Conservation (phyloP, 2,329 filamentous ascomycete genomes). For the Sclerotinia nivalis region DNA sequence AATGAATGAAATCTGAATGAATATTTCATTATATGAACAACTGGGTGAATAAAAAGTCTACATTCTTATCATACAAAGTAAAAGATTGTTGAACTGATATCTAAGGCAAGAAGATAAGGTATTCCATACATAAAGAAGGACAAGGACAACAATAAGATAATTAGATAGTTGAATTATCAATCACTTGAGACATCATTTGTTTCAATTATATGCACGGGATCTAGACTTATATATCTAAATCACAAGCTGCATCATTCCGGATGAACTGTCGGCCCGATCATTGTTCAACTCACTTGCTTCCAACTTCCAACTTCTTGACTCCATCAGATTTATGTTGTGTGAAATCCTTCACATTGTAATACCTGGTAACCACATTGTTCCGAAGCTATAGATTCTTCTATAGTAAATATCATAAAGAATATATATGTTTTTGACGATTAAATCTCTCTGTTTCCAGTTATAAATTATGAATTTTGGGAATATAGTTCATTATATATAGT, state of each 20-base stretch:
- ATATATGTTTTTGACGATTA: neutral
- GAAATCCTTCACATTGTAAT: conserved; percentile 13
- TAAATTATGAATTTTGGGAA: neutral
- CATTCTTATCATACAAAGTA: neutral
- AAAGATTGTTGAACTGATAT: neutral
- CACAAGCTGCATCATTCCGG: neutral
- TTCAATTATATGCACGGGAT: neutral
- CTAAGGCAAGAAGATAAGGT: neutral
- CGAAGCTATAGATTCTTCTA: neutral
- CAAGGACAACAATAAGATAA: neutral
- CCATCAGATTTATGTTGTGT: conserved; percentile 12
- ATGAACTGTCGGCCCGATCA: conserved; percentile 11
- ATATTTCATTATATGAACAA: neutral
- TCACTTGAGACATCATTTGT: neutral
- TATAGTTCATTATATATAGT: neutral
- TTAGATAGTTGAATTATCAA: neutral
- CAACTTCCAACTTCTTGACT: neutral
- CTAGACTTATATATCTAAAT: neutral
- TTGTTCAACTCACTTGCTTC: neutral
- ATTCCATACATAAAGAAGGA: neutral
- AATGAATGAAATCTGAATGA: neutral
- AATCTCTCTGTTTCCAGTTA: neutral
- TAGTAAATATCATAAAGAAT: neutral
- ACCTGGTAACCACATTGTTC: neutral
- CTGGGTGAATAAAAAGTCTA: neutral